Evolutionary conservation across 169 alveolate genomes (phyloP), one percentile per base, ranked within the genome.

Genomic region (Plasmodium cynomolgi): DNA sequence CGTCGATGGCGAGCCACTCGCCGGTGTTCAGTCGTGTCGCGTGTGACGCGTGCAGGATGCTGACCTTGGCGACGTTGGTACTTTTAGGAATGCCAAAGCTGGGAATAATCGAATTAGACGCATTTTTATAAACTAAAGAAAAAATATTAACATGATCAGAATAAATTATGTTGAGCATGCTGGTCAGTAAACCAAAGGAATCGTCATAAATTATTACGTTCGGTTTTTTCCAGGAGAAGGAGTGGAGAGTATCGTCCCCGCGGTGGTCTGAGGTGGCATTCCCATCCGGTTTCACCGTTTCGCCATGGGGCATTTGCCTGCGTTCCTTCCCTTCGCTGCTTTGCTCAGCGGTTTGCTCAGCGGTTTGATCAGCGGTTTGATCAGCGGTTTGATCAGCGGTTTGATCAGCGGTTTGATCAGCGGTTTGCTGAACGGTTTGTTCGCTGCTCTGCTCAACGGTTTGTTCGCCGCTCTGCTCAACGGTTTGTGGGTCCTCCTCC

Each of bases 161-260:
- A 80, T 88, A 88, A 3, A 41, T 34, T 9, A 88, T 88, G 71
- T 88, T 88, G 11, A 88, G 29, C 26, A 80, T 74, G 72, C 94
- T 80, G 1, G 88, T 80, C 29, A 88, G 20, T 29, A 88, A 44
- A 2, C 94, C 94, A n/a, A 34, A 41, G 0, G 94, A 80, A 44
- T 88, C 94, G 72, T 88, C 94, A 31, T 88, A 88, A 33, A 88
- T 88, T 23, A 88, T 26, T 26, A 88, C 41, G 15, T 88, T 88
- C 20, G 72, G 94, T 8, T 80, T 88, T 20, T 26, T 23, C 47
- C 20, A 56, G 39, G 23, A 15, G 9, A 3, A 26, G n/a, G 17
- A 20, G 37, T 29, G 23, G 13, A 56, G 15, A 62, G 34, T 6
- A 0, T 56, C 44, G 1, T 29, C 15, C 5, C 23, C 58, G 3